Base-by-base conservation (phyloP, 2,329 filamentous ascomycete species). In the Colletotrichum horii region DNA sequence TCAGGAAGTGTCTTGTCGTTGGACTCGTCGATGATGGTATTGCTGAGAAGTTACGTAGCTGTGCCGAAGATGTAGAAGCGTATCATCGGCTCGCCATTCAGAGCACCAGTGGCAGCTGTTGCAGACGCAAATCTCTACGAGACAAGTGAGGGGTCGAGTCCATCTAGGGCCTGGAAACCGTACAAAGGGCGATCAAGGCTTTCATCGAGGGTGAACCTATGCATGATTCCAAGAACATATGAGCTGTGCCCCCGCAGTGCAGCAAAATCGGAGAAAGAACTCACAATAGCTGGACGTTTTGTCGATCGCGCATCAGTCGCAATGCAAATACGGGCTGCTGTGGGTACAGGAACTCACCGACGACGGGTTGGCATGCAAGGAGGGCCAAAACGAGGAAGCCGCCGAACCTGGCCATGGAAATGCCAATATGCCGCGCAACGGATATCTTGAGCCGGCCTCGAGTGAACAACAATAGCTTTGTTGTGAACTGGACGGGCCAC, bases 381-480 rank as follows among this genome's bases (percentile, higher is more conserved):
- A 84, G 83, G 16, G 70, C 74, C n/a, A 80, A 26, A 62, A 80
- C 80, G 4, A 80, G 73, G 26, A 82, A 68, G 19, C 78, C 80
- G 15, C 84, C 84, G 6, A 82, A 7, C 38, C 81, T 71, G 66
- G 12, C 81, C 4, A 80, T 81, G 12, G 79, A 76, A 6, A 88
- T 81, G 6, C 14, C 43, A n/a, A 89, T 7, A 83, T 81, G 58
- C 84, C 86, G 9, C 76, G 79, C 88, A 88, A 90, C 5, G 84
- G 77, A 66, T 86, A 88, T 8, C 80, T 80, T 22, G 83, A 78
- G 7, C 87, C 87, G 8, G 81, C 87, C 76, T 88, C 83, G 62
- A 89, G 84, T 16, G 89, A 80, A 2, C 84, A 78, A 5, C 89
- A 81, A 0, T 87, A 87, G 5, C 83, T n/a, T 64, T 65, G 36